Evolutionary conservation across 257 asterid genomes (phyloP).

Genomic region (Solanum bulbocastanum): DNA sequence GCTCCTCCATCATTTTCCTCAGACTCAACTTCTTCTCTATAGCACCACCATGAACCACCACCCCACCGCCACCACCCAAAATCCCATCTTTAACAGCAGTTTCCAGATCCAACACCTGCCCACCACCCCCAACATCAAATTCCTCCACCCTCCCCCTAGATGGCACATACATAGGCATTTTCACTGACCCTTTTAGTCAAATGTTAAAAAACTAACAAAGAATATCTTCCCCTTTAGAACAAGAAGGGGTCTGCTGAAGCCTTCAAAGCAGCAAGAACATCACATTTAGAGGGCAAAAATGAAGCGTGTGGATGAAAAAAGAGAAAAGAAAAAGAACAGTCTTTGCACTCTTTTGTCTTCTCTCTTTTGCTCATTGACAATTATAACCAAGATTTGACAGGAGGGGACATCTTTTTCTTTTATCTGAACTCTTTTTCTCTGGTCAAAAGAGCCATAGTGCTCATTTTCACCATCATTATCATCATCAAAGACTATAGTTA

Average conservation of each 20-base stretch:
- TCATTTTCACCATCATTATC: slow-evolving; percentile 38
- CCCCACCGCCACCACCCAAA: slow-evolving; percentile 42
- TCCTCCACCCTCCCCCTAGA: slow-evolving; percentile 29
- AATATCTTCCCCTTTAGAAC: background rate
- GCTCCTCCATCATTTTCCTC: slow-evolving; percentile 21
- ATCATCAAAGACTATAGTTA: slow-evolving; percentile 5
- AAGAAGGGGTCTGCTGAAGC: slow-evolving; percentile 2
- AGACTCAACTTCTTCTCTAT: slow-evolving; percentile 18
- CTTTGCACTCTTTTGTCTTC: slow-evolving; percentile 14
- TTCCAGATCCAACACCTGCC: slow-evolving; percentile 52
- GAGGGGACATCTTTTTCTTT: slow-evolving; percentile 21
- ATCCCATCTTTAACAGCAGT: slow-evolving; percentile 60
- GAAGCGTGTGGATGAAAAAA: slow-evolving; percentile 45
- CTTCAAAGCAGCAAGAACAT: slow-evolving; percentile 3
- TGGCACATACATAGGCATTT: slow-evolving; percentile 45
- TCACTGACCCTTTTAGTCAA: background rate
- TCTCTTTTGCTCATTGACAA: slow-evolving; percentile 26
- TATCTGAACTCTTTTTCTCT: slow-evolving; percentile 33
- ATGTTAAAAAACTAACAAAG: background rate
- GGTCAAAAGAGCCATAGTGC: slow-evolving; percentile 36
- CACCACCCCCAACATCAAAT: slow-evolving; percentile 32
- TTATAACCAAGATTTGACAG: slow-evolving; percentile 23
- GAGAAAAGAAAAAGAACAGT: slow-evolving; percentile 8
- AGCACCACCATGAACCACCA: slow-evolving; percentile 14
- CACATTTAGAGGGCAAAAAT: slow-evolving; percentile 14